Evolutionary conservation across 164 flowering plant genomes (phyloP), one percentile per base, ranked within the genome.

Genomic region (Akebia trifoliata): DNA sequence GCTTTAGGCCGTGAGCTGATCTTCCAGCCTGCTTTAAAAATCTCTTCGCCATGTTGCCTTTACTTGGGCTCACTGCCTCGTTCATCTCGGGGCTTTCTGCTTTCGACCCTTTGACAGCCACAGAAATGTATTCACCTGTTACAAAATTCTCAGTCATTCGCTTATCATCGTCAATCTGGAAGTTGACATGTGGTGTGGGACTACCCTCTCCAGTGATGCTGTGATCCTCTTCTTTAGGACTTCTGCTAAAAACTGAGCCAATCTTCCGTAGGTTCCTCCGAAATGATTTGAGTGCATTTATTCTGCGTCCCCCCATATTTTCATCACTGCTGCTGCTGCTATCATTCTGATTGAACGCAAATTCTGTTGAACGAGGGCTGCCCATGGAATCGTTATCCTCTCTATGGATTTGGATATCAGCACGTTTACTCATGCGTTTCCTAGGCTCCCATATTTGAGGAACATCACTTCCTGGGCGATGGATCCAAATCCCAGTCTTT

Each of bases 381-480:
- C 60, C 56, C 10, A 21, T 29, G 18, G 73, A 38, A 64, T 59
- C 64, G 43, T 63, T 62, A 46, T 48, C 63, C 62, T 75, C 81
- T 31, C 69, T 52, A 4, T n/a, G 62, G 22, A 81, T 69, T 54
- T 67, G 39, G 20, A 64, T 74, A 61, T 79, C 90, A 51, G 67
- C 31, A 7, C 32, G 64, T 50, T 82, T 76, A 52, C 56, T 68
- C 60, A 64, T 82, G 35, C 91, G 86, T 71, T 87, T 90, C 67
- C 96, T 79, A 30, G 89, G 87, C 70, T 90, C 95, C 97, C 96
- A 87, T 24, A 68, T 72, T 49, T 75, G 86, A 47, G 84, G 54
- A 52, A 79, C 74, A 54, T 79, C 82, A 56, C 70, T 78, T 51
- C 99, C 97, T 18, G 99, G 99, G 48, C 65, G 91, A 57, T 84